Evolutionary conservation across 2,329 filamentous ascomycete genomes (phyloP).

Genomic region (Chaetomiaceae sp.): DNA sequence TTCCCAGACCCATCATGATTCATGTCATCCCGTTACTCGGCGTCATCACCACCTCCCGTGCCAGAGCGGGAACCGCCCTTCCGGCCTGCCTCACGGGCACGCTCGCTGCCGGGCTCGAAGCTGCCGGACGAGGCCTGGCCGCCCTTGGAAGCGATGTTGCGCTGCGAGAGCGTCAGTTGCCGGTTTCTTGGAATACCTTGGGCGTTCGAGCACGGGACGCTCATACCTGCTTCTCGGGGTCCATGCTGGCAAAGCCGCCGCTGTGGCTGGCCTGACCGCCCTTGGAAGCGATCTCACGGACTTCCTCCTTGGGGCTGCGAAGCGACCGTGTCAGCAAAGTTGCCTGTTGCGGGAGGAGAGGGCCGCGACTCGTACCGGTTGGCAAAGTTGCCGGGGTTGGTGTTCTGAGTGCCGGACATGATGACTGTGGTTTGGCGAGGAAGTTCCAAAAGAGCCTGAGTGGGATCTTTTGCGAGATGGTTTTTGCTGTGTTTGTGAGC

Average conservation of each 20-base stretch:
- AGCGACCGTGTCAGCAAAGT: neutral
- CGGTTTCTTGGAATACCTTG: neutral
- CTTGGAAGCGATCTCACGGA: slow-evolving; percentile 39
- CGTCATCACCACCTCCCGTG: slow-evolving; percentile 3
- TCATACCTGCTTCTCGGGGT: slow-evolving; percentile 32
- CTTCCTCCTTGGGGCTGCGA: slow-evolving; percentile 40
- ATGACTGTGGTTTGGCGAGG: neutral
- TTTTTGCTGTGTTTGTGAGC: neutral
- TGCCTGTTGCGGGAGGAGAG: neutral
- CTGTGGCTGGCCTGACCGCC: slow-evolving; percentile 37
- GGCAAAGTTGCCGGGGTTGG: slow-evolving; percentile 38
- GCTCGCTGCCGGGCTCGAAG: slow-evolving; percentile 50
- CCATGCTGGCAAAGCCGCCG: slow-evolving; percentile 39
- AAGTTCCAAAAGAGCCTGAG: neutral
- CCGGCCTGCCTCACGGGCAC: slow-evolving; percentile 48
- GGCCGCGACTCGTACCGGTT: slow-evolving; percentile 29
- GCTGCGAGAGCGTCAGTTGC: slow-evolving; percentile 31
- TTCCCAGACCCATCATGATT: neutral
- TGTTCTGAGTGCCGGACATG: slow-evolving; percentile 25
- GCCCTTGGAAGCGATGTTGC: slow-evolving; percentile 52
- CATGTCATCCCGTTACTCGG: slow-evolving; percentile 3
- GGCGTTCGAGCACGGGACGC: neutral
- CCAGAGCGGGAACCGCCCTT: slow-evolving; percentile 42
- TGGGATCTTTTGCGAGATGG: neutral
- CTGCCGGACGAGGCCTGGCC: slow-evolving; percentile 50